Evolutionary conservation across 2,329 filamentous ascomycete species (phyloP).

Genomic region (Emmonsia crescens): DNA sequence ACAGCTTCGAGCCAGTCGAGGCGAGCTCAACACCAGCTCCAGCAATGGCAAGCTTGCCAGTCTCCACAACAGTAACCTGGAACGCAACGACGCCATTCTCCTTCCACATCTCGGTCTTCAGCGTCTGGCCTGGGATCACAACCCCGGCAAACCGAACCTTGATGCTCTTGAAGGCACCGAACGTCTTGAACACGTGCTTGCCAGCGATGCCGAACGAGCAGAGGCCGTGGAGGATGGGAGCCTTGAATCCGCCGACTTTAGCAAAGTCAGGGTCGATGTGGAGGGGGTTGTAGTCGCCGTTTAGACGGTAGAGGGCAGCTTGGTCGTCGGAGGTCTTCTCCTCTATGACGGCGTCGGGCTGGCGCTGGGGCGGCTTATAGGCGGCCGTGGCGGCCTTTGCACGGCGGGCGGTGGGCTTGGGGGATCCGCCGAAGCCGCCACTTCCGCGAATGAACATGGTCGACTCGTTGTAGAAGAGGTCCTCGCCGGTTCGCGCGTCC

Average conservation of each 20-base stretch:
- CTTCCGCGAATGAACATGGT: slow-evolving; percentile 87
- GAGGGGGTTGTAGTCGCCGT: slow-evolving; percentile 90
- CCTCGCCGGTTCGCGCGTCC: slow-evolving; percentile 73
- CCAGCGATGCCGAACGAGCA: slow-evolving; percentile 87
- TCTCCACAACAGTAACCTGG: slow-evolving; percentile 84
- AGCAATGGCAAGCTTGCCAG: slow-evolving; percentile 75
- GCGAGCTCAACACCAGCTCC: slow-evolving; percentile 64
- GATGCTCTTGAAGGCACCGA: slow-evolving; percentile 76
- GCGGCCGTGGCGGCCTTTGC: slow-evolving; percentile 69
- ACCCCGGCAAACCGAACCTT: slow-evolving; percentile 85
- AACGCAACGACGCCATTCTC: slow-evolving; percentile 70
- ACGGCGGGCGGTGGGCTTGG: slow-evolving; percentile 55
- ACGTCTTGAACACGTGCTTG: slow-evolving; percentile 80
- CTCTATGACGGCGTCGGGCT: slow-evolving; percentile 73
- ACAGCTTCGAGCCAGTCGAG: slow-evolving; percentile 10
- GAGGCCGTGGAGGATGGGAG: slow-evolving; percentile 90
- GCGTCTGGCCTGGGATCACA: slow-evolving; percentile 77
- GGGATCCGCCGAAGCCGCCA: slow-evolving; percentile 78
- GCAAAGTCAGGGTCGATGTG: slow-evolving; percentile 92
- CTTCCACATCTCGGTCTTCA: slow-evolving; percentile 91
- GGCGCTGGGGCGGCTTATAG: slow-evolving; percentile 66
- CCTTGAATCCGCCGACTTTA: slow-evolving; percentile 90
- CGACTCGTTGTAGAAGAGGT: slow-evolving; percentile 93
- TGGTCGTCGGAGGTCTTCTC: slow-evolving; percentile 81
- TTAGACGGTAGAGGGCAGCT: slow-evolving; percentile 84